Conservation (phyloP, 352 stramenopile species). For the Nannochloropsis limnetica region DNA sequence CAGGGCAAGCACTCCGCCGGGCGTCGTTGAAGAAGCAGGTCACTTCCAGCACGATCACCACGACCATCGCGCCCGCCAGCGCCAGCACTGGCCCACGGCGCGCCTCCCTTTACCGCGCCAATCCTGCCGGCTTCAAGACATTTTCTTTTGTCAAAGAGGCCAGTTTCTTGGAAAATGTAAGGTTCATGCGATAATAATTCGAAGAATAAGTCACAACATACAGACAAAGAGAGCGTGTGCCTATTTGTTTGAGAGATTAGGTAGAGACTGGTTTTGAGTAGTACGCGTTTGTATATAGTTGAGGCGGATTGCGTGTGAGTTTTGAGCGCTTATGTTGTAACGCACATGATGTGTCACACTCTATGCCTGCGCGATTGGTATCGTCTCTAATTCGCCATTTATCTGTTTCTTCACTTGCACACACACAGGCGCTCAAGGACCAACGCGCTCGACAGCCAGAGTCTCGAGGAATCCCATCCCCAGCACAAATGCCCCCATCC, state of each 20-base stretch:
- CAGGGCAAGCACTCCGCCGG: neutral
- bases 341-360: neutral
- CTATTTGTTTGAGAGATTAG: neutral
- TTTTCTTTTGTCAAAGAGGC: conserved; percentile 20
- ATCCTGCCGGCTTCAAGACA: neutral
- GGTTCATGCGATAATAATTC: neutral
- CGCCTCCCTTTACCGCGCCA: conserved; percentile 8
- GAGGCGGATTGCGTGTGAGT: neutral
- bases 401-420: neutral
- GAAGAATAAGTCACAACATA: neutral
- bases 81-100: neutral
- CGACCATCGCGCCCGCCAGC: neutral
- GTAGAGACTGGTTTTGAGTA: no score
- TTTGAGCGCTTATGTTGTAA: neutral
- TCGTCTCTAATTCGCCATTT: neutral
- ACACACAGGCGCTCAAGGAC: conserved; percentile 13
- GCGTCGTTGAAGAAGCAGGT: neutral
- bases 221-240: neutral
- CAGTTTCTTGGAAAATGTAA: conserved; percentile 6
- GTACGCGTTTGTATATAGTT: neutral
- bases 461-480: neutral
- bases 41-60: neutral
- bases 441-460: neutral
- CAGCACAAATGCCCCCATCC: neutral
- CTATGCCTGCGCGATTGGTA: neutral